phyloP scores from a whole-genome alignment of 2,329 filamentous ascomycete species.

The Alternaria brassicae region DNA sequence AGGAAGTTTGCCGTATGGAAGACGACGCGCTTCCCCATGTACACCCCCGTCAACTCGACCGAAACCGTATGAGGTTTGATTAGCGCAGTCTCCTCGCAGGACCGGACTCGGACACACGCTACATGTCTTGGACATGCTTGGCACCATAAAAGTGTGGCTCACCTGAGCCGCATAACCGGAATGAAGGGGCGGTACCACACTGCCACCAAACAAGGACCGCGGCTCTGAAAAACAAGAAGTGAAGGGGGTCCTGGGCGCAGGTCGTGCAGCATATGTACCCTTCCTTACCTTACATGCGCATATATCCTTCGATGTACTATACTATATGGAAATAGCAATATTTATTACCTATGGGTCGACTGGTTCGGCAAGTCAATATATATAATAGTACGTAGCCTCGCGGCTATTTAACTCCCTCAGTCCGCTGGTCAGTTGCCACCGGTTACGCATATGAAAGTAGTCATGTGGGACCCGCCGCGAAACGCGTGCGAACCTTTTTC shows the following conservation, averaged over 20 bases:
- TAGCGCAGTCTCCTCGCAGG: background rate
- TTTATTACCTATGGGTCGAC: conserved; percentile 15
- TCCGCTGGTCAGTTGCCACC: background rate
- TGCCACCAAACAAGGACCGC: background rate
- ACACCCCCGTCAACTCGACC: conserved; percentile 27
- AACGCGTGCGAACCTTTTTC: background rate
- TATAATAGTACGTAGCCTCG: background rate
- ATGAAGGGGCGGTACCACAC: background rate
- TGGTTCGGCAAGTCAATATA: conserved; percentile 7
- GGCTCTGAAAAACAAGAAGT: background rate
- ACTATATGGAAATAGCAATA: conserved; percentile 9
- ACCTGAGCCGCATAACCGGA: conserved; percentile 3
- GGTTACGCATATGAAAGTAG: background rate
- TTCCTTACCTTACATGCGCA: background rate
- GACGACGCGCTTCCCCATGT: conserved; percentile 21
- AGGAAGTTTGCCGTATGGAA: conserved; percentile 32
- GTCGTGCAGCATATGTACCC: background rate
- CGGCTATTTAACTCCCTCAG: background rate
- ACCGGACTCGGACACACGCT: background rate
- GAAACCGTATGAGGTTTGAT: conserved; percentile 20
- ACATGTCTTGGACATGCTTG: conserved; percentile 11
- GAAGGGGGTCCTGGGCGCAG: background rate
- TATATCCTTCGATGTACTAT: conserved; percentile 14
- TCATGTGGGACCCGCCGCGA: background rate
- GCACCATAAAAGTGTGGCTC: conserved; percentile 1